Conservation (phyloP, 2,329 filamentous ascomycete species). For the Corniculantispora saksenae region DNA sequence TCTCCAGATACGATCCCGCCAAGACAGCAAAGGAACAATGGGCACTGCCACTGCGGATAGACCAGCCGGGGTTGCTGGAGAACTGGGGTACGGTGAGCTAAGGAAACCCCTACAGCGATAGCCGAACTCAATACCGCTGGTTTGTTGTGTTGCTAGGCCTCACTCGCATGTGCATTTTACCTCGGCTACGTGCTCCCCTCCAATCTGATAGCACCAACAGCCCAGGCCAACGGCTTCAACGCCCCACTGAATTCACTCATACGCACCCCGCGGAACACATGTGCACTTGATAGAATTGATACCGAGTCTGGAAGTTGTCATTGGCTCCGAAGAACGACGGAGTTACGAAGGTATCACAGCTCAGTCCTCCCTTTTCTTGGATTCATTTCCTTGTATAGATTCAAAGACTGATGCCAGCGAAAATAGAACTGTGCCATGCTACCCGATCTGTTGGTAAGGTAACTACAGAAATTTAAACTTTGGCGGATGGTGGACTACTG, state of each 20-base stretch:
- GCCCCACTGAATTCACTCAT: background rate
- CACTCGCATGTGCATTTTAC: background rate
- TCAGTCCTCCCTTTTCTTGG: too few relatives aligned
- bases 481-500: too few relatives aligned
- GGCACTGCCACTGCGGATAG: slow-evolving; percentile 1
- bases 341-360: too few relatives aligned
- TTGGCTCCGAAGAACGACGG: background rate
- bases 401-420: too few relatives aligned
- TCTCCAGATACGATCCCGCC: background rate
- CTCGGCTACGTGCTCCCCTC: background rate
- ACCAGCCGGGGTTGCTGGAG: background rate
- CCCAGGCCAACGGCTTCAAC: background rate
- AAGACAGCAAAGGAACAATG: background rate
- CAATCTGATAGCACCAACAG: slow-evolving; percentile 4
- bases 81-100: background rate
- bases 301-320: background rate
- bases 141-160: background rate
- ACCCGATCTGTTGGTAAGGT: too few relatives aligned
- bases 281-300: background rate
- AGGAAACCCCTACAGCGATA: slow-evolving; percentile 2
- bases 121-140: slow-evolving; percentile 7
- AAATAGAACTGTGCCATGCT: too few relatives aligned
- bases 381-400: too few relatives aligned
- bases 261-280: background rate
- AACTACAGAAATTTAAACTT: too few relatives aligned